Evolutionary conservation across 2,329 filamentous ascomycete species (phyloP), one percentile per base, ranked within the genome.

Genomic region (Stagonosporopsis chrysanthemi): DNA sequence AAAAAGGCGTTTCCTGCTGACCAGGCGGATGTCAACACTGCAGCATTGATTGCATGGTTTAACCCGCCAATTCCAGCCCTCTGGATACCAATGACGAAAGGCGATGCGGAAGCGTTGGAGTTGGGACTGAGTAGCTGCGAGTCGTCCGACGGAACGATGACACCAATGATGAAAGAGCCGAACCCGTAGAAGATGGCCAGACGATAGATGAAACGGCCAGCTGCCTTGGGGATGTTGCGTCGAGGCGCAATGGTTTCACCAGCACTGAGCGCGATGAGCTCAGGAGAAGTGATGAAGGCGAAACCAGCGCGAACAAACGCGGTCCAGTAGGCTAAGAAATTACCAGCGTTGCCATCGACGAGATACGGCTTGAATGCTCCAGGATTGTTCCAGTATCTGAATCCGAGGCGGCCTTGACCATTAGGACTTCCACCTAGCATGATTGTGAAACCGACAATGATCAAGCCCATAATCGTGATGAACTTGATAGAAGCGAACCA

Each of bases 41-140:
- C 81, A 28, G 89, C 90, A 70, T 94, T 94, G 74, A 93, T 88
- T 41, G 92, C 83, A 2, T 86, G 87, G 0, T 89, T 88, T 6
- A 92, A 82, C 6, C 83, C 88, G 6, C 78, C 80, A 56, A 92
- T 87, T 0, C 89, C 88, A 2, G 89, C 90, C 28, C 85, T 82
- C 1, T 82, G 80, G 17, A 89, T 87, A 17, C 89, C 90, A 61
- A 92, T 90, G 53, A 93, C 89, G 46, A 75, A 75, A 3, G 73
- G 72, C 6, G 72, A 75, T 8, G 71, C 70, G 2, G 71, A 68
- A 19, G 73, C 73, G 51, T 74, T 73, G n/a, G 70, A 72, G 38
- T 48, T 60, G 0, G 65, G 63, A 42, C 65, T 71, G 1, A 74
- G 65, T 2, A 88, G 79, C 19, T 79, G 72, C 0, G 69, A 58